Base-by-base conservation (phyloP, 2,329 filamentous ascomycete species). In the Calcarisporium arbuscula region DNA sequence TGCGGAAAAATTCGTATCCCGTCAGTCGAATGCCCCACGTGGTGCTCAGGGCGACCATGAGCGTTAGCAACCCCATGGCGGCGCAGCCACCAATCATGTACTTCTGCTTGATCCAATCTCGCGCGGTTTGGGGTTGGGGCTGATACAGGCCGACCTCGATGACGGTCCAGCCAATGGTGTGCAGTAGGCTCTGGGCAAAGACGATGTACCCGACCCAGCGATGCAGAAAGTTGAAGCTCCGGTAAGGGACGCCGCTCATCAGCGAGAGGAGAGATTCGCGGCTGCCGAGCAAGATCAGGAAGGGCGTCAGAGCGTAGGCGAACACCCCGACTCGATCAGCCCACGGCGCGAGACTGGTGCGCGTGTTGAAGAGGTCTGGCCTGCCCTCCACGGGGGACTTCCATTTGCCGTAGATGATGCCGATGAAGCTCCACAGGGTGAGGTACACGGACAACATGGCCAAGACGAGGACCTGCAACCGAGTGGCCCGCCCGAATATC, bases 1-100 rank as follows among this genome's bases (percentile, higher is more conserved):
- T 86, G 41, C 82, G 72, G 65, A 88, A 88, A 57, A 82, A 78
- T 48, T 88, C 84, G 54, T 89, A 86, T 4, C 84, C 84, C 0
- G 80, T 85, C 30, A 70, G 57, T 8, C 70, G 67, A 38, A 87
- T 82, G 1, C 68, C 78, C 50, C 56, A 61, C 2, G 61, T 57
- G 1, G 67, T 70, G 39, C 77, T 80, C 34, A 83, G 62, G 5
- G 77, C 50, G 38, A 78, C 72, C 2, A 87, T 57, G 11, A 83
- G 55, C 0, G 74, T 65, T 1, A 87, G 57, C 5, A 87, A 56
- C 5, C 72, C 62, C 61, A 85, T 75, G 8, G 82, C 83, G 3
- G 85, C 74, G 29, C 82, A 58, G 3, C 84, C 84, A 73, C 82
- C 87, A 40, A 86, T 68, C 36, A 85, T 82, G 56, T 88, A 89